Percentiles rank a stretch among this genome's conserved stretches.
phyloP scores from a whole-genome alignment of 352 stramenopile species.

The Phytophthora brassicae region DNA sequence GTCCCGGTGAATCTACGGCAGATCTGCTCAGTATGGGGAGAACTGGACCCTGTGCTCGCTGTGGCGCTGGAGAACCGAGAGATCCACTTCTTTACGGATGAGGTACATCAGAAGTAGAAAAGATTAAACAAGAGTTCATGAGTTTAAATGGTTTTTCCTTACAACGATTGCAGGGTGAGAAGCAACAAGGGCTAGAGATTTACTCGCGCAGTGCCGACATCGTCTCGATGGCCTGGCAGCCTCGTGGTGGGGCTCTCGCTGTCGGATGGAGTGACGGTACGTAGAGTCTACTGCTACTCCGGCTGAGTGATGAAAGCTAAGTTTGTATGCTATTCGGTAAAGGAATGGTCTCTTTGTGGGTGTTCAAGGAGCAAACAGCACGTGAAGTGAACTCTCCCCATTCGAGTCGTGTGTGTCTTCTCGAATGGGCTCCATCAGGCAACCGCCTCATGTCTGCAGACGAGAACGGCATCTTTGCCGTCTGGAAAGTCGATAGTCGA shows the following conservation, averaged over 20 bases:
- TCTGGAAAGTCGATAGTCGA: constrained; percentile 88
- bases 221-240: constrained; percentile 87
- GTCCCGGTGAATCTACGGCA: constrained; percentile 66
- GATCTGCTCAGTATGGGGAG: constrained; percentile 79
- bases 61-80: constrained; percentile 81
- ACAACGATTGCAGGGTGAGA: constrained; percentile 54
- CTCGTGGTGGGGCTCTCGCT: constrained; percentile 72
- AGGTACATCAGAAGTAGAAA: no score
- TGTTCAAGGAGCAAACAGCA: constrained; percentile 67
- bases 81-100: constrained; percentile 90
- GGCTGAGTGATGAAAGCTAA: no score
- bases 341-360: constrained; percentile 86
- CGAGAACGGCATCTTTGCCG: constrained; percentile 75
- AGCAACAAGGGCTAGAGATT: constrained; percentile 47
- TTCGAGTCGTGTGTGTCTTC: constrained; percentile 68
- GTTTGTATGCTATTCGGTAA: no score
- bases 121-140: no score
- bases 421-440: constrained; percentile 86
- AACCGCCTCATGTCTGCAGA: constrained; percentile 91
- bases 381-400: constrained; percentile 87
- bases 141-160: neutral
- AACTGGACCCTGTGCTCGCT: constrained; percentile 81
- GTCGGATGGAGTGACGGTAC: constrained; percentile 83
- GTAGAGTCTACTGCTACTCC: no score
- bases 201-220: constrained; percentile 72